phyloP scores from a whole-genome alignment of 2,329 filamentous ascomycete species.

The Fusarium pseudonygamai region DNA sequence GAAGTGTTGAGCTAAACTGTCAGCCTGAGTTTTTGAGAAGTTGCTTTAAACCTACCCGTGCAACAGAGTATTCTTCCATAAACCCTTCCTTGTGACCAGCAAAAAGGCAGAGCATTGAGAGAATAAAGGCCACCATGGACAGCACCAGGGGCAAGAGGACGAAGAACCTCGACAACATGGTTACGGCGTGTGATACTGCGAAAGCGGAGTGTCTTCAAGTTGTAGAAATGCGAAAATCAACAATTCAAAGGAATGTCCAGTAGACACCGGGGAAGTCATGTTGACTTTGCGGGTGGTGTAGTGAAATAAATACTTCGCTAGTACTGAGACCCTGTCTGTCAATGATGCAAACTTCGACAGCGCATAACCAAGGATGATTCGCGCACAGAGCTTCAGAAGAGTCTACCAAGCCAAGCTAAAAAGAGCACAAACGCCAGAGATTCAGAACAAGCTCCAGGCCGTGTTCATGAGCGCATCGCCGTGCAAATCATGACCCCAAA shows the following conservation, averaged over 20 bases:
- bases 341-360: slow-evolving; percentile 29
- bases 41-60: slow-evolving; percentile 45
- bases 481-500: slow-evolving; percentile 38
- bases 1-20: slow-evolving; percentile 51
- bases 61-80: slow-evolving; percentile 55
- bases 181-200: neutral
- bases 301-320: slow-evolving; percentile 26
- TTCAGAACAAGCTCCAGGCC: slow-evolving; percentile 16
- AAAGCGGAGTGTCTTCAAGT: neutral
- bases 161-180: slow-evolving; percentile 43
- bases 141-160: slow-evolving; percentile 51
- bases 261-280: neutral
- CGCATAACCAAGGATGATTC: slow-evolving; percentile 22
- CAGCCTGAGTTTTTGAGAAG: neutral
- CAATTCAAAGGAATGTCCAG: slow-evolving; percentile 12
- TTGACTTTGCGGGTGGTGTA: slow-evolving; percentile 7
- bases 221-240: slow-evolving; percentile 3
- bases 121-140: slow-evolving; percentile 51
- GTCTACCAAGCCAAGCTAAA: neutral
- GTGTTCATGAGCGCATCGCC: slow-evolving; percentile 34
- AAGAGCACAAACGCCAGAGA: slow-evolving; percentile 14
- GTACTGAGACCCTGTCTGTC: neutral
- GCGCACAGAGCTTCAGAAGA: neutral
- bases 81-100: slow-evolving; percentile 53
- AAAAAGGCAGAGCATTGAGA: slow-evolving; percentile 53